A percentile compares a stretch with the other conserved stretches of the same genome.
Evolutionary conservation across 306 rosid genomes (phyloP).

Genomic region (Vigna reflexopilosa): DNA sequence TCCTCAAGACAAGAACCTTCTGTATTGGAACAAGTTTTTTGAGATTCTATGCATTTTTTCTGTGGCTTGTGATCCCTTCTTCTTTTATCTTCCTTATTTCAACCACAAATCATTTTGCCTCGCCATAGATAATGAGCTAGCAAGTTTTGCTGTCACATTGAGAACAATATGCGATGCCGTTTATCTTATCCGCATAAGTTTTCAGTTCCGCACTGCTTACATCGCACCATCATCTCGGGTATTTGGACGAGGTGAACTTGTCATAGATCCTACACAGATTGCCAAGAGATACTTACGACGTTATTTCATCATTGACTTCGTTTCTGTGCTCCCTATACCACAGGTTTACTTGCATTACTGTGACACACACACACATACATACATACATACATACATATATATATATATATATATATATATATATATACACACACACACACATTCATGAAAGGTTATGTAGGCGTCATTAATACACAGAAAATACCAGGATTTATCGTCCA

Average conservation of each 20-base stretch:
- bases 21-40: conserved; percentile 80
- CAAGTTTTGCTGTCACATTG: conserved; percentile 52
- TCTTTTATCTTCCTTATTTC: conserved; percentile 88
- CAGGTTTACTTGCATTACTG: conserved; percentile 69
- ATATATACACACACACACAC: neutral
- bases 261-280: conserved; percentile 78
- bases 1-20: conserved; percentile 83
- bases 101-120: conserved; percentile 68
- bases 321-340: conserved; percentile 79
- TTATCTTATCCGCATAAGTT: conserved; percentile 74
- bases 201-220: conserved; percentile 86
- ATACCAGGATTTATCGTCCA: too few relatives aligned
- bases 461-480: neutral
- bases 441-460: neutral
- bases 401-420: too few relatives aligned
- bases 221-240: conserved; percentile 93
- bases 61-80: conserved; percentile 82
- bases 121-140: conserved; percentile 69
- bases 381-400: too few relatives aligned
- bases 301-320: conserved; percentile 73
- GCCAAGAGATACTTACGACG: conserved; percentile 76
- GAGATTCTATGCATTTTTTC: conserved; percentile 82
- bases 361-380: too few relatives aligned
- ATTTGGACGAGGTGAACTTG: conserved; percentile 97
- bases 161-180: conserved; percentile 62